Evolutionary conservation across 805 yeast species (phyloP), one percentile per base, ranked within the genome.

Genomic region (Saccharomycopsis fermentans): DNA sequence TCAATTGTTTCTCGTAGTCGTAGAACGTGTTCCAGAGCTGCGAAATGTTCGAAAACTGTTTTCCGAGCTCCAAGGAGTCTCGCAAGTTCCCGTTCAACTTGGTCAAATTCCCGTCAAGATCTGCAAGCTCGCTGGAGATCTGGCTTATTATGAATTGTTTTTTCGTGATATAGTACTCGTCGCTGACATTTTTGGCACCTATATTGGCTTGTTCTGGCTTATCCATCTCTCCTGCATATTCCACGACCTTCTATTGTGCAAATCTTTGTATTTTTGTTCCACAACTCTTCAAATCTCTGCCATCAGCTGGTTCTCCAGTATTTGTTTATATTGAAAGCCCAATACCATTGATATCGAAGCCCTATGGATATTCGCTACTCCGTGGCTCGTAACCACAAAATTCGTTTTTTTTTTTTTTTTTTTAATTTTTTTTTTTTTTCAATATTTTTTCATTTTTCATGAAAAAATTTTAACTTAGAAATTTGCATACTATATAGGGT

Each of bases 71-170:
- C 12, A 56, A 35, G 1, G 59, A 43, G 26, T 61, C 63, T 17
- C 59, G 56, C 37, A 61, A 55, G 32, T 37, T 86, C 72, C 81
- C 90, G 73, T 71, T 90, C 62, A 78, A 86, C 74, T 90, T 92
- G 63, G 91, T 92, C 68, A 67, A 80, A 63, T 87, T 87, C n/a
- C 50, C 50, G 29, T 43, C 50, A 14, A 43, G 26, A 43, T 8
- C 14, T 3, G n/a, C 5, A 21, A 43, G 50, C n/a, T 43, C 32
- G n/a, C 24, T 21, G 29, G 50, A 43, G 6, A 43, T 21, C 50
- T 43, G 50, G 2, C 29, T 11, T 21, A 43, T 43, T 43, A 43
- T 43, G 4, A 43, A 21, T 14, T 43, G 50, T 21, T 43, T 43
- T 43, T 43, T 43, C 4, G 50, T 43, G 14, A 21, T 17, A 21